These are phyloP conservation scores for Coniferiporia sulphurascens DNA, from an alignment of 1,284 basidiomycete genomes.

Conservation along the genomic window DNA sequence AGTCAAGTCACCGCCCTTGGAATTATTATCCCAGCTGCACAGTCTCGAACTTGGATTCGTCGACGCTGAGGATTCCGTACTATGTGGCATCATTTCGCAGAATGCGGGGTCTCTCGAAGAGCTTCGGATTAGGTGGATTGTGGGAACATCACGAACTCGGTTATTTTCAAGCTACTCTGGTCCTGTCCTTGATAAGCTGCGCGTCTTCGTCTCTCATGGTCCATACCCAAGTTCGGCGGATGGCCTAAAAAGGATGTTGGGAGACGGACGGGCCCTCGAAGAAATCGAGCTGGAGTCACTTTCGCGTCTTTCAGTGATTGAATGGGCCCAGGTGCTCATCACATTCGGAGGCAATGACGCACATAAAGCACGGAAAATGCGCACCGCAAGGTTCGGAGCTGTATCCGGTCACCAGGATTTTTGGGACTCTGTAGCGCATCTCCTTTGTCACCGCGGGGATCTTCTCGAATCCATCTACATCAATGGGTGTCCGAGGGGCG, in stretches of 20 bases:
- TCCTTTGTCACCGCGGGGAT: conserved; percentile 10
- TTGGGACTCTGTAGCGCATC: conserved; percentile 9
- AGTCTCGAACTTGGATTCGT: conserved; percentile 14
- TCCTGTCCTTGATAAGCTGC: not conserved
- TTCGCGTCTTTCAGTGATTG: conserved; percentile 2
- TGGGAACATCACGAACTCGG: conserved; percentile 1
- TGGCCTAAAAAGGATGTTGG: conserved; percentile 7
- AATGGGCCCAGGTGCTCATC: conserved; percentile 7
- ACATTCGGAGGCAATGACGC: not conserved
- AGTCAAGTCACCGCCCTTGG: not conserved
- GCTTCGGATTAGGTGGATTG: conserved; percentile 11
- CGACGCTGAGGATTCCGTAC: not conserved
- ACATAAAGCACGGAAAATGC: not conserved
- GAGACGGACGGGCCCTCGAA: conserved; percentile 1
- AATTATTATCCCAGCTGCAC: not conserved
- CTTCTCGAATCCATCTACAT: conserved; percentile 2
- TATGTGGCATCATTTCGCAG: conserved; percentile 7
- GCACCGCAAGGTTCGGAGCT: conserved; percentile 5
- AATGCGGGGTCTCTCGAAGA: conserved; percentile 10
- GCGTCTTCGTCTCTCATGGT: not conserved
- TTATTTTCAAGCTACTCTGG: conserved; percentile 9
- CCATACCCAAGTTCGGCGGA: not conserved
- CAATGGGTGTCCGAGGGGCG: conserved; percentile 12
- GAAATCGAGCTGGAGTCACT: conserved; percentile 11
- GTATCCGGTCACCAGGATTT: conserved; percentile 4